Percentiles rank a stretch among this genome's conserved stretches.
Conservation (phyloP, 2,329 filamentous ascomycete genomes). For the Gaeumannomyces sp. region DNA sequence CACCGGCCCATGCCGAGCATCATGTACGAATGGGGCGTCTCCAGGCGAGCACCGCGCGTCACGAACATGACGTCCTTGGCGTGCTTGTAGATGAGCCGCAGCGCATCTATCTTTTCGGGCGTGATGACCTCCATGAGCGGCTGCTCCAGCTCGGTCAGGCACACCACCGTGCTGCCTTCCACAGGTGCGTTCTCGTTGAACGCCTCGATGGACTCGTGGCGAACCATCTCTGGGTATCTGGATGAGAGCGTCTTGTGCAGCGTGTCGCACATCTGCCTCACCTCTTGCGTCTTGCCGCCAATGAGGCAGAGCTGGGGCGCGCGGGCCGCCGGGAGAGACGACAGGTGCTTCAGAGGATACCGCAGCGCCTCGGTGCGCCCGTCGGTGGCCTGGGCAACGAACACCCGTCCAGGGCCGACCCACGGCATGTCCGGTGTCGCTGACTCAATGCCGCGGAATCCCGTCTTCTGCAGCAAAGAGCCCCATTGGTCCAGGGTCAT, state of each 20-base stretch:
- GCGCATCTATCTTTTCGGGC: slow-evolving; percentile 12
- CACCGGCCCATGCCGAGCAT: slow-evolving; percentile 18
- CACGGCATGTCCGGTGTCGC: neutral
- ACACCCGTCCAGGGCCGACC: slow-evolving; percentile 13
- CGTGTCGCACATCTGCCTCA: neutral
- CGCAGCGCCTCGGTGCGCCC: slow-evolving; percentile 12
- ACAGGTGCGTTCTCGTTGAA: slow-evolving; percentile 2
- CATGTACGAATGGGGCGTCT: slow-evolving; percentile 20
- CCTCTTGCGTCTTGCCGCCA: slow-evolving; percentile 12
- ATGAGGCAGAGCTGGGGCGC: slow-evolving; percentile 16
- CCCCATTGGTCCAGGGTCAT: slow-evolving; percentile 17
- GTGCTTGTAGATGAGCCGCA: slow-evolving; percentile 12
- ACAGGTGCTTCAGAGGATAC: neutral
- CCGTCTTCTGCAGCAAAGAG: slow-evolving; percentile 17
- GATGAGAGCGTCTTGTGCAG: neutral
- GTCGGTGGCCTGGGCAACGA: slow-evolving; percentile 20
- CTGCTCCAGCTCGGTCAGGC: neutral
- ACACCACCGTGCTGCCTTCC: slow-evolving; percentile 12
- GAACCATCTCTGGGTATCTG: neutral
- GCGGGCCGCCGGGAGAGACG: neutral
- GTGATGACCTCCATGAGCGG: slow-evolving; percentile 15
- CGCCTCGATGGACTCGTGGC: slow-evolving; percentile 8
- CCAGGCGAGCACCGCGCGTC: slow-evolving; percentile 18
- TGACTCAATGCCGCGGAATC: slow-evolving; percentile 19
- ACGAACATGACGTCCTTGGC: slow-evolving; percentile 26